A percentile compares a stretch with the other conserved stretches of the same genome.
Conservation (phyloP, 345 rosid species). For the Streptanthus diversifolius region DNA sequence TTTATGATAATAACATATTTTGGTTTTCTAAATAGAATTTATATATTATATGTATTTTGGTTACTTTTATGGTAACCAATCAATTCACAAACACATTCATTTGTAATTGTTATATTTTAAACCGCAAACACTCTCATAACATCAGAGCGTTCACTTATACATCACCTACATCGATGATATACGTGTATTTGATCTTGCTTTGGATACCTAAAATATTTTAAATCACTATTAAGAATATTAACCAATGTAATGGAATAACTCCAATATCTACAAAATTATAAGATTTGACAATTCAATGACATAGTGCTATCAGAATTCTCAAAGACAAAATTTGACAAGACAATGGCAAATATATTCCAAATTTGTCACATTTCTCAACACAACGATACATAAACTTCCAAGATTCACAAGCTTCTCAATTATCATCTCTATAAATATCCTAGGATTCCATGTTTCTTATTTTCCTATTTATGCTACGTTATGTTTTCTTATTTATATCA, state of each 20-base stretch:
- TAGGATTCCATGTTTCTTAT: neutral
- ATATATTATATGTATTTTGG: too few relatives aligned
- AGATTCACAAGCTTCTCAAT: neutral
- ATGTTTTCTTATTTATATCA: neutral
- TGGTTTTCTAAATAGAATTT: too few relatives aligned
- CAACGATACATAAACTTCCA: neutral
- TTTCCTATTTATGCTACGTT: neutral
- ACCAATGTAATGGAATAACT: neutral
- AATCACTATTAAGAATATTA: neutral
- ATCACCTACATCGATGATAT: neutral
- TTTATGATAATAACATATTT: too few relatives aligned
- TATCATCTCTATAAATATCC: conserved; percentile 2
- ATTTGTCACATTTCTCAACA: neutral
- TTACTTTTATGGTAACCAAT: too few relatives aligned
- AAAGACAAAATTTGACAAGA: neutral
- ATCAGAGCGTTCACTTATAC: neutral
- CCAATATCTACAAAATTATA: neutral
- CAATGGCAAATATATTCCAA: neutral
- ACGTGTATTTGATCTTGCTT: neutral
- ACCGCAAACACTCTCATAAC: too few relatives aligned
- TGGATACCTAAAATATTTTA: neutral
- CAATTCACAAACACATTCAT: too few relatives aligned
- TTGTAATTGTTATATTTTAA: too few relatives aligned
- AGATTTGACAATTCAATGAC: neutral
- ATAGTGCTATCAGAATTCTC: neutral